phyloP scores from a whole-genome alignment of 2,329 filamentous ascomycete genomes.

The Colletotrichum magnum region DNA sequence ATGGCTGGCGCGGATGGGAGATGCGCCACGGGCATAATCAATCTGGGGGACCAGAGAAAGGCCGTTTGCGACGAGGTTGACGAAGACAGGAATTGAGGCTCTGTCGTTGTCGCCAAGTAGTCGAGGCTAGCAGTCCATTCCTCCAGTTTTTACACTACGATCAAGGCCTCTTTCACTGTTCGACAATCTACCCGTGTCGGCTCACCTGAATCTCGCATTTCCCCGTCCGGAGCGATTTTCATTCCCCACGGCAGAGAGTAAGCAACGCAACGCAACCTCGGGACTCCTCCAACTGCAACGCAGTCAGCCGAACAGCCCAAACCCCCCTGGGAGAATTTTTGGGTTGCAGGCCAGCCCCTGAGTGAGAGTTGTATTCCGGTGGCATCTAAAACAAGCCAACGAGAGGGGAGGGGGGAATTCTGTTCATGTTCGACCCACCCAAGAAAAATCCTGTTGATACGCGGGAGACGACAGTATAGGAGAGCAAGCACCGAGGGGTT shows the following conservation, averaged over 20 bases:
- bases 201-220: conserved; percentile 41
- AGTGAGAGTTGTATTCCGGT: conserved; percentile 23
- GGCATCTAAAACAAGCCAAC: conserved; percentile 17
- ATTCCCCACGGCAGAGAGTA: conserved; percentile 32
- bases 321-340: background rate
- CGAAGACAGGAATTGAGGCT: conserved; percentile 21
- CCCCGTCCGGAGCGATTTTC: conserved; percentile 18
- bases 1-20: conserved; percentile 6
- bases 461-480: background rate
- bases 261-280: conserved; percentile 17
- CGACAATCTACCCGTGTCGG: conserved; percentile 39
- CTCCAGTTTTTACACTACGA: conserved; percentile 20
- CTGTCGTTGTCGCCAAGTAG: conserved; percentile 7
- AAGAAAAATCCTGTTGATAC: background rate
- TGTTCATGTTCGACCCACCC: conserved; percentile 7
- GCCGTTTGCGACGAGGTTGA: conserved; percentile 16
- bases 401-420: background rate
- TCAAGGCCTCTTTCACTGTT: background rate
- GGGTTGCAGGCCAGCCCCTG: conserved; percentile 6
- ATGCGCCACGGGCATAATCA: background rate
- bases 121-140: background rate
- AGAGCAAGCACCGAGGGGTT: background rate
- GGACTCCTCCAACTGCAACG: conserved; percentile 10
- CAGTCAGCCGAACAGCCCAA: background rate
- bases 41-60: background rate